These are phyloP conservation scores for Prunella vulgaris DNA, from an alignment of 257 asterid species.

Conservation along the genomic window DNA sequence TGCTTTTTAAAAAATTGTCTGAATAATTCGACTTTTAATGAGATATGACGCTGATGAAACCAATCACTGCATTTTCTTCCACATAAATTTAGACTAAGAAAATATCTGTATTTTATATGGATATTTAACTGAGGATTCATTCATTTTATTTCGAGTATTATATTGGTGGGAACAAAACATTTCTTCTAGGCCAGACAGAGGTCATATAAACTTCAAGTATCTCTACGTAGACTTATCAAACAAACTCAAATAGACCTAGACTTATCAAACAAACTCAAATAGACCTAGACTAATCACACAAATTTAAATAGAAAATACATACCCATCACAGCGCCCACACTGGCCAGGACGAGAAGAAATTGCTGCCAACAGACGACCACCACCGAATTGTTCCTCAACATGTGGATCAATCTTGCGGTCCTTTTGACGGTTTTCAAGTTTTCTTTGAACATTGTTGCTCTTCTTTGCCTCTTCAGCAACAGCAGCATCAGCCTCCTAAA, in stretches of 20 bases:
- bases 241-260: too few species aligned
- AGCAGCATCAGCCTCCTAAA: slow-evolving; percentile 47
- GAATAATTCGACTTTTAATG: too few species aligned
- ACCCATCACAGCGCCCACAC: slow-evolving; percentile 61
- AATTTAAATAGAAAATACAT: slow-evolving; percentile 4
- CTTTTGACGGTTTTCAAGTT: slow-evolving; percentile 40
- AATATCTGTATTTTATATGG: neutral
- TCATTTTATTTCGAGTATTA: neutral
- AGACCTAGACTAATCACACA: too few species aligned
- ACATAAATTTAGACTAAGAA: neutral
- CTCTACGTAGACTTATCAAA: neutral
- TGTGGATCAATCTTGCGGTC: slow-evolving; percentile 50
- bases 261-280: too few species aligned
- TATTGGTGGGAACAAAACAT: neutral
- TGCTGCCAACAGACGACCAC: slow-evolving; percentile 57
- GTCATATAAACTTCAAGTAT: neutral
- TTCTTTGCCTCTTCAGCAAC: slow-evolving; percentile 46
- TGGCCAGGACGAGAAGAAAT: slow-evolving; percentile 63
- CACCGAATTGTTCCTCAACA: slow-evolving; percentile 53
- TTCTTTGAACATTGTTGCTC: slow-evolving; percentile 50
- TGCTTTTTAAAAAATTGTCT: too few species aligned
- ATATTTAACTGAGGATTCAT: neutral
- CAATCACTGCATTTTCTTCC: neutral
- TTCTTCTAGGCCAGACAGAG: neutral
- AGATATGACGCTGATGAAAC: neutral